Evolutionary conservation across 768 basidiomycete species (phyloP).

Genomic region (Boletellus ananas): DNA sequence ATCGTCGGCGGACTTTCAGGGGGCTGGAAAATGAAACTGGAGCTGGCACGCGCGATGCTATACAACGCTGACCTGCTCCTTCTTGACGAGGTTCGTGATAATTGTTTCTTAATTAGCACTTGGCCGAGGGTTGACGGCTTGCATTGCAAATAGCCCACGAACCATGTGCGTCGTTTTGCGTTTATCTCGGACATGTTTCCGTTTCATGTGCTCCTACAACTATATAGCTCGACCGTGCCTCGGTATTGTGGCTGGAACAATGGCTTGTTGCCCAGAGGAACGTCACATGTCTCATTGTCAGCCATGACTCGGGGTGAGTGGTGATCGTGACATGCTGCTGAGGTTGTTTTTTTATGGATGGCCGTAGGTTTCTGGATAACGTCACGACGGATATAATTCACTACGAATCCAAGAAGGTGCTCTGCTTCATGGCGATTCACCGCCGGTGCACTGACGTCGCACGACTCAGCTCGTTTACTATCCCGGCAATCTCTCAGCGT

Average conservation of each 20-base stretch:
- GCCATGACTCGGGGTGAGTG: slow-evolving; percentile 92
- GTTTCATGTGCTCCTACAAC: slow-evolving; percentile 18
- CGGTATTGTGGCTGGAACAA: slow-evolving; percentile 88
- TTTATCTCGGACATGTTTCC: slow-evolving; percentile 15
- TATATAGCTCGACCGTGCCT: slow-evolving; percentile 72
- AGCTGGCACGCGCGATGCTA: slow-evolving; percentile 93
- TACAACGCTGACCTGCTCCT: slow-evolving; percentile 87
- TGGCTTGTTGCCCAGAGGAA: slow-evolving; percentile 79
- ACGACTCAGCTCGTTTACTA: slow-evolving; percentile 79
- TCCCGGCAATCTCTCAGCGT: slow-evolving; percentile 84
- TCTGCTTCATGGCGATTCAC: slow-evolving; percentile 13
- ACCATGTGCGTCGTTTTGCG: slow-evolving; percentile 60
- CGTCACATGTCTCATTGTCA: slow-evolving; percentile 89
- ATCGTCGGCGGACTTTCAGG: slow-evolving; percentile 88
- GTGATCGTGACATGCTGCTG: slow-evolving; percentile 2
- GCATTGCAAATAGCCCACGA: slow-evolving; percentile 64
- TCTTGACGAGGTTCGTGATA: slow-evolving; percentile 68
- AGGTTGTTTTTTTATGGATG: slow-evolving; percentile 2
- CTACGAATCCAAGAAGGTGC: slow-evolving; percentile 89
- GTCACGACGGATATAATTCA: slow-evolving; percentile 97
- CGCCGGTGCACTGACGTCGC: slow-evolving; percentile 13
- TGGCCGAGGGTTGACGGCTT: slow-evolving; percentile 17
- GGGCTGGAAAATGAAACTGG: slow-evolving; percentile 99
- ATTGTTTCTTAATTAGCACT: slow-evolving; percentile 18
- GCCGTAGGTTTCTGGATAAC: slow-evolving; percentile 80